Evolutionary conservation across 495 filamentous ascomycete species (phyloP), one percentile per base, ranked within the genome.

Genomic region (Talaromyces ruber): DNA sequence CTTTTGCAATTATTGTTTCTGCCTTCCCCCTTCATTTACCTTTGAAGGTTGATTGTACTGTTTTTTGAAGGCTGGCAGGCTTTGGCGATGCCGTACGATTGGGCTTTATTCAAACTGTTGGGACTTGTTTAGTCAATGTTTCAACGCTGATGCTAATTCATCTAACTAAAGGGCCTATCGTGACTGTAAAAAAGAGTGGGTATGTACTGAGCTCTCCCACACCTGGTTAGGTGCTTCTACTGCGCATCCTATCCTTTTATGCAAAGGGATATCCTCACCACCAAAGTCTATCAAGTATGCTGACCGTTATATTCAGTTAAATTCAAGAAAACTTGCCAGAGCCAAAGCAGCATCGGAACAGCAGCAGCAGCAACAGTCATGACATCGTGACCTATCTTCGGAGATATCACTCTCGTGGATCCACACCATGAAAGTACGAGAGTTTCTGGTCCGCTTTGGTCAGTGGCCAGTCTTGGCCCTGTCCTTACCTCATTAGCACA

Each of bases 171-270:
- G 92, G 73, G 92, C 92, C 60, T 97, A 97, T 74, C 84, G 92
- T 64, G 92, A 95, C 64, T 97, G 92, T 74, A 97, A 97, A 73
- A 92, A 93, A 77, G 80, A 87, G 77, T 97, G 92, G 92, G 91
- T 93, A 82, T 72, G 88, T 77, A 7, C 29, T 51, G 28, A 34
- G 14, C 24, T 32, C 6, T 26, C 2, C 55, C 56, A 26, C 53
- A 59, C 54, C 18, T 32, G 16, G 9, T 59, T 18, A 18, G 12
- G 57, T 14, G 21, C 56, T 45, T 26, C 6, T 24, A 16, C 56
- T 25, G 51, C 18, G 14, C 25, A 24, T 18, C 65, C 6, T 24
- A 52, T 43, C 6, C 14, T 21, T 21, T 22, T 21, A 53, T 53
- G 6, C 18, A 1, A 3, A 25, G 22, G 18, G 14, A 51, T 25